These are phyloP conservation scores for Blastobotrys arbuscula DNA, from an alignment of 1,139 yeast genomes.

Conservation along the genomic window DNA sequence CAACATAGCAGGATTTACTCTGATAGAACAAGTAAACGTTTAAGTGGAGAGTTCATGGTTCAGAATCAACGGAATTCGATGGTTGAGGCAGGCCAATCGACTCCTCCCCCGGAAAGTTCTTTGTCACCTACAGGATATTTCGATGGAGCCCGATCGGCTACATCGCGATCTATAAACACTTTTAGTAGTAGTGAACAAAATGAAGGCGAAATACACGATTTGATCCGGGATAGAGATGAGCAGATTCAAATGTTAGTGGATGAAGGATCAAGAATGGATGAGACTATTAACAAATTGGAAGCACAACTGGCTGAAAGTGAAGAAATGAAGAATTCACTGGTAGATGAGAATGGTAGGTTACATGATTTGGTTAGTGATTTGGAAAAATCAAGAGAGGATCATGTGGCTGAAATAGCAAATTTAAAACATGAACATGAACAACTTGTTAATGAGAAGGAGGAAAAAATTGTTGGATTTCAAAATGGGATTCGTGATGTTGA, in stretches of 20 bases:
- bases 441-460: constrained; percentile 1
- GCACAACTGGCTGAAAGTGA: constrained; percentile 30
- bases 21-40: constrained; percentile 1
- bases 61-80: not conserved
- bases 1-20: constrained; percentile 6
- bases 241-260: constrained; percentile 29
- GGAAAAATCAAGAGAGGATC: constrained; percentile 22
- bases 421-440: constrained; percentile 1
- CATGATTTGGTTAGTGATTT: constrained; percentile 28
- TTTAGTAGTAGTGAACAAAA: constrained; percentile 3
- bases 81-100: constrained; percentile 10
- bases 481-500: constrained; percentile 13
- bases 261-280: constrained; percentile 31
- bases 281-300: constrained; percentile 26
- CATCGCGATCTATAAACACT: not conserved
- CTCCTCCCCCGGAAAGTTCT: constrained; percentile 12
- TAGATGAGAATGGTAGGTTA: constrained; percentile 30
- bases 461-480: constrained; percentile 10
- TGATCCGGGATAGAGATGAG: constrained; percentile 26
- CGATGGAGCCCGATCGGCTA: not conserved
- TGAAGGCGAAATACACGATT: constrained; percentile 10
- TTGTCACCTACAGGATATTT: constrained; percentile 2
- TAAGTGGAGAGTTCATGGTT: constrained; percentile 1
- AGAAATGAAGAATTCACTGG: constrained; percentile 29
- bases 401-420: constrained; percentile 12